Percentiles rank a stretch among this genome's conserved stretches.
Evolutionary conservation across 164 flowering plant species (phyloP).

Genomic region (Malania oleifera): DNA sequence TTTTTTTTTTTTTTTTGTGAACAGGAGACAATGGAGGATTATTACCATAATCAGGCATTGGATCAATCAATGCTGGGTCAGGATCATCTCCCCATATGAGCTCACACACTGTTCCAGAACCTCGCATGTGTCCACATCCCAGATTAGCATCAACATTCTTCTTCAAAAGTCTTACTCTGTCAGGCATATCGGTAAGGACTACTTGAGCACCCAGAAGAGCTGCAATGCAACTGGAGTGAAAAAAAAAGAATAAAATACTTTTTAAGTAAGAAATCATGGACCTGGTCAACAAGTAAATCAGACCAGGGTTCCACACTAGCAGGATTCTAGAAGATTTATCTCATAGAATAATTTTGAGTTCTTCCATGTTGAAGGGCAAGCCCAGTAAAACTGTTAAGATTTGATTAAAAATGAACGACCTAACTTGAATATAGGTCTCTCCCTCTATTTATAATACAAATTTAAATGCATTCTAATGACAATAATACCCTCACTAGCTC

Average conservation of each 20-base stretch:
- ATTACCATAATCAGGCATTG: conserved; percentile 73
- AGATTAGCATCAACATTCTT: conserved; percentile 78
- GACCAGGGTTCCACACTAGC: no score
- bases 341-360: neutral
- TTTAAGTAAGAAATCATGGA: neutral
- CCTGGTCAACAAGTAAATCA: no score
- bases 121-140: conserved; percentile 33
- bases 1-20: no score
- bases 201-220: conserved; percentile 82
- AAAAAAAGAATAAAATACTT: neutral
- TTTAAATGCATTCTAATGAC: no score
- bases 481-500: no score
- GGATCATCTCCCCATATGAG: conserved; percentile 84
- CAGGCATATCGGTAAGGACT: conserved; percentile 75
- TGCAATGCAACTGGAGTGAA: conserved; percentile 63
- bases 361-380: neutral
- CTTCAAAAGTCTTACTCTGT: conserved; percentile 74
- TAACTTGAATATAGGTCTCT: no score
- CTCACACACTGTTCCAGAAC: conserved; percentile 63
- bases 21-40: neutral
- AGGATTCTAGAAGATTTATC: no score
- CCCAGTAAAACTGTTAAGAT: no score
- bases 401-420: no score
- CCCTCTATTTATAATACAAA: no score
- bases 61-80: conserved; percentile 40